These are phyloP conservation scores for Kregervanrija delftensis DNA, from an alignment of 805 yeast genomes.

Conservation along the genomic window DNA sequence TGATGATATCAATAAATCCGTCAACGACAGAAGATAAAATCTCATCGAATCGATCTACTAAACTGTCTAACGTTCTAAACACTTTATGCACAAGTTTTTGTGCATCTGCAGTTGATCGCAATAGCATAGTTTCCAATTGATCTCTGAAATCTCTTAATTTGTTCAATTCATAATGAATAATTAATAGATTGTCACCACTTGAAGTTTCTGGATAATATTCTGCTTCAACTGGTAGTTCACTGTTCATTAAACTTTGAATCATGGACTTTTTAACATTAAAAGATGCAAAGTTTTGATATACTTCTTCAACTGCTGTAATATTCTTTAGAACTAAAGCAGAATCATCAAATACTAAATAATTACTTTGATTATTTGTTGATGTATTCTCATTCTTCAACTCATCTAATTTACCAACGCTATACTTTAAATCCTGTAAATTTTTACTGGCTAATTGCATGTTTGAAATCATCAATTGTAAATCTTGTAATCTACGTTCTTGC, in stretches of 20 bases:
- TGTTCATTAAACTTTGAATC: conserved; percentile 47
- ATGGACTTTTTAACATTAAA: conserved; percentile 44
- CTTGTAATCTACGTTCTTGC: conserved; percentile 40
- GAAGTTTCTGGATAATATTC: conserved; percentile 29
- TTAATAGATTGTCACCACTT: conserved; percentile 48
- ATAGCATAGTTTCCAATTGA: conserved; percentile 53
- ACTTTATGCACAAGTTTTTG: conserved; percentile 57
- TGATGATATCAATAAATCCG: conserved; percentile 57
- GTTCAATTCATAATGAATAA: conserved; percentile 64
- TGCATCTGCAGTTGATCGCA: conserved; percentile 47
- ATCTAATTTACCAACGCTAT: conserved; percentile 24
- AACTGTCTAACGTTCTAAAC: conserved; percentile 39
- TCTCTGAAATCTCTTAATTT: conserved; percentile 75
- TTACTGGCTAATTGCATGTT: conserved; percentile 27
- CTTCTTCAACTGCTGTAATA: conserved; percentile 59
- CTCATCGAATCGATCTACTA: conserved; percentile 55
- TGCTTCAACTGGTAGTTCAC: conserved; percentile 26
- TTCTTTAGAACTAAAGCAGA: conserved; percentile 66
- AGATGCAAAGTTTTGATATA: conserved; percentile 54
- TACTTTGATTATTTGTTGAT: conserved; percentile 50
- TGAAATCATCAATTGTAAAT: conserved; percentile 17
- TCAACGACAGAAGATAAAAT: conserved; percentile 60
- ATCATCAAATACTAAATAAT: conserved; percentile 62
- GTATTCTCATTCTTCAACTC: conserved; percentile 37
- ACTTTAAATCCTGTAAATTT: conserved; percentile 44